Evolutionary conservation across 1,139 yeast genomes (phyloP).

Genomic region (Yamadazyma diospyri): DNA sequence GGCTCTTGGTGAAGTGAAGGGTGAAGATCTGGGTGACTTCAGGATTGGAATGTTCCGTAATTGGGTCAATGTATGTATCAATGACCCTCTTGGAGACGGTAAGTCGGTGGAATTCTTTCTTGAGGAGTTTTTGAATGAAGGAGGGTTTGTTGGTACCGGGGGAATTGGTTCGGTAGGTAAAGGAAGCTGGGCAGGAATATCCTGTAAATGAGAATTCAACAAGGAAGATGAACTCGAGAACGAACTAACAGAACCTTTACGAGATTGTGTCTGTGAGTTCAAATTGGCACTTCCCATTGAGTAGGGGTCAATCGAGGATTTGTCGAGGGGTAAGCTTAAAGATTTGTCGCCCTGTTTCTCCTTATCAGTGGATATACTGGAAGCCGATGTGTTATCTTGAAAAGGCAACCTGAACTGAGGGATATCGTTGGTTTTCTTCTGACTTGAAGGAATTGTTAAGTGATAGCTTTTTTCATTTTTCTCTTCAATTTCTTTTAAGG

Average conservation of each 20-base stretch:
- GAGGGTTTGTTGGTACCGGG: constrained; percentile 35
- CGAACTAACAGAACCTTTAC: constrained; percentile 31
- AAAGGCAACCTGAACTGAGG: constrained; percentile 64
- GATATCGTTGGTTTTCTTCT: constrained; percentile 29
- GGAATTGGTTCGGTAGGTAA: constrained; percentile 54
- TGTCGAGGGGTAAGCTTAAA: constrained; percentile 11
- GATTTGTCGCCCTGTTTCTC: constrained; percentile 7
- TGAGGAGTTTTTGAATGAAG: constrained; percentile 32
- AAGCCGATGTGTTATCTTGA: constrained; percentile 33
- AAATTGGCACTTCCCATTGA: background rate
- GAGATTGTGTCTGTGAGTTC: constrained; percentile 3
- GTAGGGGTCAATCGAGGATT: constrained; percentile 23
- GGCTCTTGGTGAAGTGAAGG: constrained; percentile 48
- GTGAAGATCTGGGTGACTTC: constrained; percentile 40
- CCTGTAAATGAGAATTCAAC: constrained; percentile 33
- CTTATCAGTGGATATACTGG: constrained; percentile 2
- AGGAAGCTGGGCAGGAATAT: constrained; percentile 54
- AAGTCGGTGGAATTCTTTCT: constrained; percentile 36
- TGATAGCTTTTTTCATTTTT: constrained; percentile 15
- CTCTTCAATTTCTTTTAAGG: constrained; percentile 2
- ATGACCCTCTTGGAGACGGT: constrained; percentile 42
- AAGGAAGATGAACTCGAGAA: constrained; percentile 27
- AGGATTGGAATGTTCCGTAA: constrained; percentile 38
- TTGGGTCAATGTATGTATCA: constrained; percentile 41
- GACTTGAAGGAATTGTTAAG: constrained; percentile 23